Evolutionary conservation across 2,329 filamentous ascomycete species (phyloP).

Genomic region (Sarocladiaceae sp.): DNA sequence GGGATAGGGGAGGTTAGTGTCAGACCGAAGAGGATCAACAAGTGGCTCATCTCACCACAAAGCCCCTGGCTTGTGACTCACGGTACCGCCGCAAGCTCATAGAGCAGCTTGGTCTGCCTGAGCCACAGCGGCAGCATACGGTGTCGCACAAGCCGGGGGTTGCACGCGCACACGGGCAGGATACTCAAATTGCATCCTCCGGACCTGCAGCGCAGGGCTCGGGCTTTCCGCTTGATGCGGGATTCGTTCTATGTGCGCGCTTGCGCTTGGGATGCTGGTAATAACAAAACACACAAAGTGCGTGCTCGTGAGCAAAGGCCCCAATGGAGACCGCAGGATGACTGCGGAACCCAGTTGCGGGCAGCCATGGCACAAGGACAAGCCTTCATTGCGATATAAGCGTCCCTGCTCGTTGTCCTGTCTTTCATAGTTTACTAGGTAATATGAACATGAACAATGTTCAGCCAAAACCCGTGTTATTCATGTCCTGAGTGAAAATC

Average conservation of each 20-base stretch:
- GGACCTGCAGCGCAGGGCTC: slow-evolving; percentile 2
- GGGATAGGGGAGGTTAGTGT: neutral
- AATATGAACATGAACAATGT: slow-evolving; percentile 28
- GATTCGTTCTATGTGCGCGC: neutral
- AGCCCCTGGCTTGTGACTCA: slow-evolving; percentile 8
- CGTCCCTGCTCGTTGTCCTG: slow-evolving; percentile 32
- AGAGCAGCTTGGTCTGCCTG: slow-evolving; percentile 9
- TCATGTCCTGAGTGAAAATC: neutral
- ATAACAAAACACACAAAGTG: slow-evolving; percentile 14
- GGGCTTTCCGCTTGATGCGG: slow-evolving; percentile 1
- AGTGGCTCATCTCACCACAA: slow-evolving; percentile 20
- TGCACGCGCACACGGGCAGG: slow-evolving; percentile 5
- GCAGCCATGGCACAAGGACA: slow-evolving; percentile 24
- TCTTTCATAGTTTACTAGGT: slow-evolving; percentile 34
- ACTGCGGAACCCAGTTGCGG: slow-evolving; percentile 8
- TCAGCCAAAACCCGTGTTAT: too few relatives aligned
- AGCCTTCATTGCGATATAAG: slow-evolving; percentile 26
- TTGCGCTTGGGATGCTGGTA: slow-evolving; percentile 27
- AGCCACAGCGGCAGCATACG: slow-evolving; percentile 9
- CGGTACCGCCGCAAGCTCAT: neutral
- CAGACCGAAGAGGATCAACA: neutral
- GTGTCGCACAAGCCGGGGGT: neutral
- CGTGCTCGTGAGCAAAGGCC: slow-evolving; percentile 14
- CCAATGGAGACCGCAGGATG: neutral
- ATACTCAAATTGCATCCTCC: neutral